Evolutionary conservation across 1,139 yeast genomes (phyloP).

Genomic region (Sugiyamaella japonica): DNA sequence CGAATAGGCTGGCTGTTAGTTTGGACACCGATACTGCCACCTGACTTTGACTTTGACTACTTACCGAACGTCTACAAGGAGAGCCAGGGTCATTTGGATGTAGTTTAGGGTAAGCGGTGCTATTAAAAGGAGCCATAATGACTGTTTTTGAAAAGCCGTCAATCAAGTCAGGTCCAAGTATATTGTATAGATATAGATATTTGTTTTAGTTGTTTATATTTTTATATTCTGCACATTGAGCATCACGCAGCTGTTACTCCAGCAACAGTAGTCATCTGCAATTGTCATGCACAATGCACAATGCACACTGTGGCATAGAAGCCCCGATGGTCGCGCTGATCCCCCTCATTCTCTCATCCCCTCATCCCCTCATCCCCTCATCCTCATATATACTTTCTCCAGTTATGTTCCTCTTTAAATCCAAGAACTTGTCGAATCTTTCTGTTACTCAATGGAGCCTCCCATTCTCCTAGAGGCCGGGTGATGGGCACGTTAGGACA

Average conservation of each 20-base stretch:
- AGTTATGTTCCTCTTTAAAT: slow-evolving; percentile 24
- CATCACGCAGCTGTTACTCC: not conserved
- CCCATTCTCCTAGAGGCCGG: slow-evolving; percentile 21
- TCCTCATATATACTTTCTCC: slow-evolving; percentile 21
- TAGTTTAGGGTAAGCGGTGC: slow-evolving; percentile 3
- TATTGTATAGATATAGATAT: not conserved
- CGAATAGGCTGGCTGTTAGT: slow-evolving; percentile 13
- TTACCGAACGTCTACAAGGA: slow-evolving; percentile 12
- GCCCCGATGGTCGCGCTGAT: too few species aligned
- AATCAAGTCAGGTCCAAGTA: not conserved
- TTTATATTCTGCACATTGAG: not conserved
- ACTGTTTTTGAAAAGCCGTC: not conserved
- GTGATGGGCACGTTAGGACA: slow-evolving; percentile 22
- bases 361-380: too few species aligned
- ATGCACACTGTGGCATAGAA: too few species aligned
- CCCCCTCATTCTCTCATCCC: too few species aligned
- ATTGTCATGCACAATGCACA: too few species aligned
- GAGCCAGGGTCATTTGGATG: slow-evolving; percentile 3
- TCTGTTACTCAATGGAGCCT: slow-evolving; percentile 22
- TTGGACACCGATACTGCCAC: not conserved
- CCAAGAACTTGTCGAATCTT: slow-evolving; percentile 23
- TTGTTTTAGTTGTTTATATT: not conserved
- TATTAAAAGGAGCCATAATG: slow-evolving; percentile 10
- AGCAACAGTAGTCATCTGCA: too few species aligned
- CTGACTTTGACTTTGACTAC: not conserved